Evolutionary conservation across 2,329 filamentous ascomycete species (phyloP).

Genomic region (Sarocladiaceae sp.): DNA sequence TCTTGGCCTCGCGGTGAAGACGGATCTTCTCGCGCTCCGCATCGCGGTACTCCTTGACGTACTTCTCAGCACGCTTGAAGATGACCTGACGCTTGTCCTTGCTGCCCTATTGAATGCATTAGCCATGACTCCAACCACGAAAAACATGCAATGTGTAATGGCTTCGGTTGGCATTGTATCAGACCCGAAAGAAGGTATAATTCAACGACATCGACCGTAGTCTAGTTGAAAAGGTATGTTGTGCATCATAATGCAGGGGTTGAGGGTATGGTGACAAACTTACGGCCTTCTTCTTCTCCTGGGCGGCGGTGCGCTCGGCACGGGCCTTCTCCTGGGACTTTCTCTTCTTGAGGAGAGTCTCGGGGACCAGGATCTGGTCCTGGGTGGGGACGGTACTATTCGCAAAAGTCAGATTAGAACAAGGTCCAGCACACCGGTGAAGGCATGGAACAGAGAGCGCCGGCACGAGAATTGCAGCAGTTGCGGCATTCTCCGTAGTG

Average conservation of each 20-base stretch:
- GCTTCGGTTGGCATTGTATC: constrained; percentile 43
- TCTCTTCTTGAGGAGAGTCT: constrained; percentile 99
- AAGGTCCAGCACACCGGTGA: constrained; percentile 56
- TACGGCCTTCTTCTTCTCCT: constrained; percentile 87
- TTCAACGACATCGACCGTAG: constrained; percentile 93
- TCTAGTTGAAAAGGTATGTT: constrained; percentile 88
- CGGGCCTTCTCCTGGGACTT: constrained; percentile 99
- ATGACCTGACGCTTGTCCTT: constrained; percentile 98
- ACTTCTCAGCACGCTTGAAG: constrained; percentile 99
- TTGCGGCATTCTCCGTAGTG: constrained; percentile 87
- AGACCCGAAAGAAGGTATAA: constrained; percentile 99
- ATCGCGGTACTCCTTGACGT: constrained; percentile 99
- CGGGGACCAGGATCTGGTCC: constrained; percentile 94
- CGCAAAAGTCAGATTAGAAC: constrained; percentile 65
- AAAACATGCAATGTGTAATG: constrained; percentile 14
- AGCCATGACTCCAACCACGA: constrained; percentile 21
- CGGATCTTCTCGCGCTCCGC: constrained; percentile 98
- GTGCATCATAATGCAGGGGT: constrained; percentile 73
- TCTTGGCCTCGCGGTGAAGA: constrained; percentile 81
- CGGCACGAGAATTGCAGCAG: constrained; percentile 90
- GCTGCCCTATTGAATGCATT: constrained; percentile 63
- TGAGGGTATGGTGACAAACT: constrained; percentile 40
- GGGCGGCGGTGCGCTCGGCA: constrained; percentile 74
- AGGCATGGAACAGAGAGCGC: constrained; percentile 61
- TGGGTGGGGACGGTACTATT: constrained; percentile 82